Base-by-base conservation (phyloP, 306 rosid species). In the Argentina anserina region DNA sequence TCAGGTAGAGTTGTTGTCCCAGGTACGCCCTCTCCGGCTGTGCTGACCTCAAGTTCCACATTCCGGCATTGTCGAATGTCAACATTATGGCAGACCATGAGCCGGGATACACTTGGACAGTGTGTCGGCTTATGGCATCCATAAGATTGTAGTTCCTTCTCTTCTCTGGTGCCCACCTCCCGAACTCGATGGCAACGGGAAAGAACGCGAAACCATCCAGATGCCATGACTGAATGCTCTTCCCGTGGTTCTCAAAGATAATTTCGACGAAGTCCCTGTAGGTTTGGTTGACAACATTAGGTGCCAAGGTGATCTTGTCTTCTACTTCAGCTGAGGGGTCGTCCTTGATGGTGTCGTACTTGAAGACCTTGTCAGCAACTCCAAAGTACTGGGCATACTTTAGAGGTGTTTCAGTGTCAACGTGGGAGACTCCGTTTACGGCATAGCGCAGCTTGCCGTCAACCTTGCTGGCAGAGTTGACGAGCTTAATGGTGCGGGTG, bases 11-110 rank as follows among this genome's bases (percentile, higher is more conserved):
- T 10, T 88, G 86, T 40, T 88, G 93, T 0, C 93, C 93, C 29
- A 88, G 34, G 77, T 88, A 88, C 6, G 87, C 76, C 36, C 78
- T 86, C 87, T 88, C 90, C 0, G 87, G 29, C 1, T 71, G 1
- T 78, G 84, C 89, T 1, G 93, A 88, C 77, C 90, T 78, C 62
- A 88, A n/a, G 13, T 82, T 88, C 93, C 93, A 88, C 76, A 82
- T 76, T 64, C 93, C 90, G 0, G 67, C 76, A 28, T 88, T 88
- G 78, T 88, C 93, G 26, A 84, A 86, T n/a, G 87, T 65, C 69
- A 88, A 41, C 81, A 88, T 60, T 5, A 88, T 78, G 9, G 88
- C 93, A 0, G 93, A 88, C 88, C 88, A 88, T 3, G 87, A 88
- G 45, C 84, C 82, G 0, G 93, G 93, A 70, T n/a, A 88, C 40